Percentiles rank a stretch among this genome's conserved stretches.
These are phyloP conservation scores for Neoscytalidium dimidiatum DNA, from an alignment of 2,329 filamentous ascomycete species.

Conservation along the genomic window DNA sequence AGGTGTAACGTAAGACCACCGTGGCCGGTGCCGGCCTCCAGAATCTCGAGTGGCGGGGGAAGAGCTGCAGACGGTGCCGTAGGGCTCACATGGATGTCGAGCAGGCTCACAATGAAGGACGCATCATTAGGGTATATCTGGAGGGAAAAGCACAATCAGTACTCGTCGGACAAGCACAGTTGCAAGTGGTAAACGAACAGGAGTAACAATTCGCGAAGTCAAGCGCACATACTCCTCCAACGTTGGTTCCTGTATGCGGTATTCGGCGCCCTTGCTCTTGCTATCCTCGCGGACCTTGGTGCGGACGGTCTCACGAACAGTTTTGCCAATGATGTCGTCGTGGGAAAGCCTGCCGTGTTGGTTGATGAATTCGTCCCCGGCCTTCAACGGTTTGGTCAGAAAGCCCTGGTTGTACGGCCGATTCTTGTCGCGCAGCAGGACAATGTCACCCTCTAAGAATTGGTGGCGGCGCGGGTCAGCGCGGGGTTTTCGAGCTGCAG, in stretches of 20 bases:
- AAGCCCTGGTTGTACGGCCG: constrained; percentile 32
- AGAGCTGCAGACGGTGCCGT: constrained; percentile 30
- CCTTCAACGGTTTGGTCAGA: constrained; percentile 42
- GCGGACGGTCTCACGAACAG: constrained; percentile 59
- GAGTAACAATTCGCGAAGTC: constrained; percentile 71
- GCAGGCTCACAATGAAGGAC: constrained; percentile 70
- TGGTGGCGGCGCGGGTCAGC: constrained; percentile 2
- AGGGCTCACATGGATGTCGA: constrained; percentile 68
- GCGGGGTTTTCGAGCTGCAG: constrained; percentile 21
- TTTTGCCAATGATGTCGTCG: constrained; percentile 64
- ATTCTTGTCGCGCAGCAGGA: constrained; percentile 44
- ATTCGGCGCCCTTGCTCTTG: constrained; percentile 52
- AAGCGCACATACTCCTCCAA: constrained; percentile 73
- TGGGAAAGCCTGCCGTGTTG: constrained; percentile 54
- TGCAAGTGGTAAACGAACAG: constrained; percentile 51
- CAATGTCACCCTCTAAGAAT: constrained; percentile 41
- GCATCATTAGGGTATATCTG: constrained; percentile 76
- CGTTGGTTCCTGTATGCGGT: constrained; percentile 64
- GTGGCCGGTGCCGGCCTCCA: constrained; percentile 85
- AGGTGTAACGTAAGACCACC: constrained; percentile 76
- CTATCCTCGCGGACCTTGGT: too few species aligned
- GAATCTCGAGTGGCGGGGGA: constrained; percentile 64
- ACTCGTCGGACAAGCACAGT: background rate
- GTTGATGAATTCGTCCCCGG: constrained; percentile 36
- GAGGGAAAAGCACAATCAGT: constrained; percentile 15